These are phyloP conservation scores for Amanita subjunquillea DNA, from an alignment of 768 basidiomycete genomes.

Conservation along the genomic window DNA sequence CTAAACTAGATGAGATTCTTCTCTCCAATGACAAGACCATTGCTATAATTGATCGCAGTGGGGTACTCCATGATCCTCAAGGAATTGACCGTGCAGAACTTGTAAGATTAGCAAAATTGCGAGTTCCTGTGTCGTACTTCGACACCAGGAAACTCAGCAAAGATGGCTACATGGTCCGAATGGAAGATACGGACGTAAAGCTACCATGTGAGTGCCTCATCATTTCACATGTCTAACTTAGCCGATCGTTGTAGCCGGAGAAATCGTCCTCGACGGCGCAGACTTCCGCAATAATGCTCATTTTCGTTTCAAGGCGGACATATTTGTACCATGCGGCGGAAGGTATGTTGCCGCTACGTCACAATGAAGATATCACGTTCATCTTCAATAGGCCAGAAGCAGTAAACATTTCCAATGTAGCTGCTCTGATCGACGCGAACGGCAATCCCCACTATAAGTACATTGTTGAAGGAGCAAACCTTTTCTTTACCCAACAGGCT, in stretches of 20 bases:
- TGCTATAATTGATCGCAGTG: slow-evolving; percentile 93
- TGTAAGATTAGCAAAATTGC: slow-evolving; percentile 77
- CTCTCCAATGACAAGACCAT: slow-evolving; percentile 92
- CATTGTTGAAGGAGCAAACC: slow-evolving; percentile 91
- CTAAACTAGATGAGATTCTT: slow-evolving; percentile 75
- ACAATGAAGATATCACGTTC: not conserved
- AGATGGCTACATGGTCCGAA: slow-evolving; percentile 86
- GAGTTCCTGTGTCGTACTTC: slow-evolving; percentile 74
- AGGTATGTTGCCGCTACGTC: slow-evolving; percentile 32
- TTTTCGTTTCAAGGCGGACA: slow-evolving; percentile 90
- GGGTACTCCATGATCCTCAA: slow-evolving; percentile 87
- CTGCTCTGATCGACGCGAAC: slow-evolving; percentile 78
- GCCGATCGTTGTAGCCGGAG: slow-evolving; percentile 53
- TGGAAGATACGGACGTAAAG: slow-evolving; percentile 89
- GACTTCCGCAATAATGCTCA: slow-evolving; percentile 96
- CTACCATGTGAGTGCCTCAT: slow-evolving; percentile 65
- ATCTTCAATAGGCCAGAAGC: slow-evolving; percentile 61
- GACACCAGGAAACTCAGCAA: slow-evolving; percentile 78
- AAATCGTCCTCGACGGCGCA: slow-evolving; percentile 86
- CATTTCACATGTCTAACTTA: not conserved
- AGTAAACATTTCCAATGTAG: slow-evolving; percentile 93
- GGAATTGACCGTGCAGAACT: slow-evolving; percentile 88
- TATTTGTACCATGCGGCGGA: slow-evolving; percentile 97
- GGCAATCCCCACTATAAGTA: slow-evolving; percentile 98
- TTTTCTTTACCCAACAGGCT: slow-evolving; percentile 95